Evolutionary conservation across 345 rosid species (phyloP).

Genomic region (Populus tremula): DNA sequence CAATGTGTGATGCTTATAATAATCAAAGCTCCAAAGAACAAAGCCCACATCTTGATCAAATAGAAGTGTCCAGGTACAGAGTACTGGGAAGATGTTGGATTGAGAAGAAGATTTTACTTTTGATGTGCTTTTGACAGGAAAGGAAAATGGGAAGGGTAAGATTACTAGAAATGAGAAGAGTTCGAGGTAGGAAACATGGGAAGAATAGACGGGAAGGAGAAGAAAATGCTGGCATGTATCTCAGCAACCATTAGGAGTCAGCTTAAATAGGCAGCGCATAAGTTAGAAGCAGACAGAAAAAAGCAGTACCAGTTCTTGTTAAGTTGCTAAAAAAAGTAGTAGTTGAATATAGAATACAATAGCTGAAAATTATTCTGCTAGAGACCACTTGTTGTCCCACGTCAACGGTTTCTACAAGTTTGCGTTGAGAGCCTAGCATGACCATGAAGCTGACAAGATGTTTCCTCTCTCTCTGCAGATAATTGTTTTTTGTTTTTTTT

Average conservation of each 20-base stretch:
- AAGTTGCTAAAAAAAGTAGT: constrained; percentile 25
- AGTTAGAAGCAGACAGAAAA: constrained; percentile 21
- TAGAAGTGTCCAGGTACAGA: neutral
- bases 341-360: constrained; percentile 31
- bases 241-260: constrained; percentile 33
- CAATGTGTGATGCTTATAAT: constrained; percentile 48
- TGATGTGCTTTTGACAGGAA: constrained; percentile 14
- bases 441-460: constrained; percentile 34
- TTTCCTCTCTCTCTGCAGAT: constrained; percentile 18
- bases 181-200: constrained; percentile 36
- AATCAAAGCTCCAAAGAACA: constrained; percentile 49
- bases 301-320: constrained; percentile 10
- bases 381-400: constrained; percentile 21
- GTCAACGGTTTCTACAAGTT: constrained; percentile 35
- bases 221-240: constrained; percentile 51
- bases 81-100: constrained; percentile 8
- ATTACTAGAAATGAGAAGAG: constrained; percentile 25
- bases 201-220: constrained; percentile 43
- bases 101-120: constrained; percentile 6
- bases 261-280: constrained; percentile 49
- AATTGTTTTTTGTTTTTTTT: neutral
- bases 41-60: constrained; percentile 45
- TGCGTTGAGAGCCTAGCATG: constrained; percentile 17
- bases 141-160: constrained; percentile 11
- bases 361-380: constrained; percentile 27